These are phyloP conservation scores for Neurospora terricola DNA, from an alignment of 495 filamentous ascomycete genomes.

Conservation along the genomic window DNA sequence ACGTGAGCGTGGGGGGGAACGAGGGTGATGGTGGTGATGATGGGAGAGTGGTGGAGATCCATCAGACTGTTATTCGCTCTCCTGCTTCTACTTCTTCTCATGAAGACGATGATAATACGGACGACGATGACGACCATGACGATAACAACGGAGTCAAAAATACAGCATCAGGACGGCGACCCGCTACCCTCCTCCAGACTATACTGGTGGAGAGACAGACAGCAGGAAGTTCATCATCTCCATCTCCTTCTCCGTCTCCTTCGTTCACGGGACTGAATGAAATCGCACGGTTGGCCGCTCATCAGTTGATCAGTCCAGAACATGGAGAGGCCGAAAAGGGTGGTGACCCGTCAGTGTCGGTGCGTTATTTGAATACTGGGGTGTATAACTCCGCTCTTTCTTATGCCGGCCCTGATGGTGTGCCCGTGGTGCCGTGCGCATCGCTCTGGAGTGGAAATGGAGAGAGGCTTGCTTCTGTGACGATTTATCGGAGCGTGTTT, in stretches of 20 bases:
- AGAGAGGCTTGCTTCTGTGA: neutral
- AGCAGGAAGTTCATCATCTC: neutral
- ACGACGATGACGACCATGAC: neutral
- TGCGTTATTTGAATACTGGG: neutral
- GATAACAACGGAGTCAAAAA: neutral
- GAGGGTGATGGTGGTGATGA: neutral
- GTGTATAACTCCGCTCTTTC: too few relatives aligned
- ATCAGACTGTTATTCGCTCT: conserved; percentile 6
- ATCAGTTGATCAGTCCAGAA: neutral
- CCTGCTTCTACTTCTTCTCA: neutral
- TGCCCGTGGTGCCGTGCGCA: conserved; percentile 14
- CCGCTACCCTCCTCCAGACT: conserved; percentile 14
- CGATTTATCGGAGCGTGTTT: neutral
- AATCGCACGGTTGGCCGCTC: neutral
- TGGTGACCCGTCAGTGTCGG: neutral
- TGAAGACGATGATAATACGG: neutral
- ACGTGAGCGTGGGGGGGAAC: too few relatives aligned
- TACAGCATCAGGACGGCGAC: neutral
- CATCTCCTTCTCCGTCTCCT: neutral
- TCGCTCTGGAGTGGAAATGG: neutral
- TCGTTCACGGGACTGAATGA: neutral
- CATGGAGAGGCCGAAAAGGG: neutral
- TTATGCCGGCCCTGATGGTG: neutral
- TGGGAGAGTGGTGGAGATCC: neutral
- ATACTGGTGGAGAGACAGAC: conserved; percentile 7